Conservation (phyloP, 345 rosid genomes). For the Luvunga scandens region DNA sequence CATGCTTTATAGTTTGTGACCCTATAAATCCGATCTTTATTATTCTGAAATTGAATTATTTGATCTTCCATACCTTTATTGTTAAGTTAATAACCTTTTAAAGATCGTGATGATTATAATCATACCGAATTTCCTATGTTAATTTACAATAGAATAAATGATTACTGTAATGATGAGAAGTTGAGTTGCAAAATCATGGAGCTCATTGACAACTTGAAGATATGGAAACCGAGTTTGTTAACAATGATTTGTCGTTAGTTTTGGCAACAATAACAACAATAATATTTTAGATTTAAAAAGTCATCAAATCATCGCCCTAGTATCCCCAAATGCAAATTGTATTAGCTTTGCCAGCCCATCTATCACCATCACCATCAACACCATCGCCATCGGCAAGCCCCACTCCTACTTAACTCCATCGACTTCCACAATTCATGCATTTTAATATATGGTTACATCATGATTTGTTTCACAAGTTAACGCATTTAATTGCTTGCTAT, state of each 20-base stretch:
- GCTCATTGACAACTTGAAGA: background rate
- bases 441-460: background rate
- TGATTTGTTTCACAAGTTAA: conserved; percentile 1
- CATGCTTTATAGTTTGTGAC: background rate
- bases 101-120: too few relatives aligned
- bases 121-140: background rate
- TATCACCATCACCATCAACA: conserved; percentile 8
- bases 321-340: background rate
- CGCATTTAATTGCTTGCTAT: background rate
- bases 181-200: background rate
- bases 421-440: background rate
- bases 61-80: background rate
- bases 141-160: too few relatives aligned
- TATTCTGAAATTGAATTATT: background rate
- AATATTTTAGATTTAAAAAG: background rate
- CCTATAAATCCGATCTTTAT: background rate
- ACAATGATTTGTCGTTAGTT: background rate
- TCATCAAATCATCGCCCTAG: background rate
- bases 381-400: background rate
- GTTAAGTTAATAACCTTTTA: background rate
- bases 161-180: background rate
- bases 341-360: conserved; percentile 6
- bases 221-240: background rate
- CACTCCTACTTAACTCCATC: background rate
- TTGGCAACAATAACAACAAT: background rate